Evolutionary conservation across 2,329 filamentous ascomycete species (phyloP).

Genomic region (Hypoxylon sp.): DNA sequence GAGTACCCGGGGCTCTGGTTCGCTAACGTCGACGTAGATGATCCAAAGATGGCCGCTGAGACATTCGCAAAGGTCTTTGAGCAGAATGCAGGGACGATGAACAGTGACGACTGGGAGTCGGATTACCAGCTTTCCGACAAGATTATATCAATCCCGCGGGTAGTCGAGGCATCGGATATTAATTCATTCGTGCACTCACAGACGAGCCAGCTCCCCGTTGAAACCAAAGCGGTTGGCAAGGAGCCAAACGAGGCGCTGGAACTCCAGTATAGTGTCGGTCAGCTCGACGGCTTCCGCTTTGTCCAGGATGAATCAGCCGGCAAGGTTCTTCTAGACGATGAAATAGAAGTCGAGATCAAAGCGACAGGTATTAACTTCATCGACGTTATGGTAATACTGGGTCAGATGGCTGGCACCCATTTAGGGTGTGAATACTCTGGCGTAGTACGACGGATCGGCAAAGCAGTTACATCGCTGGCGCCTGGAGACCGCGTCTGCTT

Average conservation of each 20-base stretch:
- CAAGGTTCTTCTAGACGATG: conserved; percentile 21
- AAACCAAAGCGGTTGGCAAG: neutral
- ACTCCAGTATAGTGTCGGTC: conserved; percentile 11
- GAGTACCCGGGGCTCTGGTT: conserved; percentile 1
- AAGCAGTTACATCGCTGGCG: neutral
- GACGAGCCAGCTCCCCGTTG: too few species aligned
- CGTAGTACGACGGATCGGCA: conserved; percentile 10
- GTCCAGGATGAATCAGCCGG: conserved; percentile 6
- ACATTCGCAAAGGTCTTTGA: neutral
- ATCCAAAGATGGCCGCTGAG: neutral
- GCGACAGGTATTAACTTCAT: conserved; percentile 35
- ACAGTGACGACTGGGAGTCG: neutral
- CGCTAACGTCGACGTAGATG: conserved; percentile 1
- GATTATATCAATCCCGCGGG: neutral
- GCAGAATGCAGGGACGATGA: too few species aligned
- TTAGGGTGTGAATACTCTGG: conserved; percentile 30
- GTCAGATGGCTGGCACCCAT: conserved; percentile 10
- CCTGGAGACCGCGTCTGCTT: conserved; percentile 21
- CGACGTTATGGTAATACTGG: conserved; percentile 26
- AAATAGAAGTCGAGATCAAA: conserved; percentile 39
- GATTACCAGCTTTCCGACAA: neutral
- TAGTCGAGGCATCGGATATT: conserved; percentile 2
- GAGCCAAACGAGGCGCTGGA: conserved; percentile 13
- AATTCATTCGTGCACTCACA: neutral
- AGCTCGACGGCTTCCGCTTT: conserved; percentile 19